phyloP scores from a whole-genome alignment of 2,329 filamentous ascomycete genomes.

The Lizonia empirigonia region DNA sequence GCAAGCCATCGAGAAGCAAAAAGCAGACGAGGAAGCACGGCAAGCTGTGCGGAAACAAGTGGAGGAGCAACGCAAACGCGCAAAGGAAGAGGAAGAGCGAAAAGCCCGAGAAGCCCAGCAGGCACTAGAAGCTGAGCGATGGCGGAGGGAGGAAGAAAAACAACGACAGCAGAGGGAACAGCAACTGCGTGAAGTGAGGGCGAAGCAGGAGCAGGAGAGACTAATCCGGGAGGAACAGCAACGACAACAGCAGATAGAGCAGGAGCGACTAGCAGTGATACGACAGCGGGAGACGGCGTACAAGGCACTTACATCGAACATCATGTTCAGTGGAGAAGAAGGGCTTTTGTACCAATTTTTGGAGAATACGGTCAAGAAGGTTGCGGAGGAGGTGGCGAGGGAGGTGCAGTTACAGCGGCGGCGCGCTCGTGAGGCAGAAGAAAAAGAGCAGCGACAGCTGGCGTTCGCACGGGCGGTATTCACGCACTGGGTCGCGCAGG shows the following conservation, averaged over 20 bases:
- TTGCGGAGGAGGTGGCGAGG: constrained; percentile 44
- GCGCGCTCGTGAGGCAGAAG: constrained; percentile 26
- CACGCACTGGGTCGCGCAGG: constrained; percentile 30
- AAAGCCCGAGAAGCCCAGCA: constrained; percentile 19
- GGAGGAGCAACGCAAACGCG: constrained; percentile 17
- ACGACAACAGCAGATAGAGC: constrained; percentile 28
- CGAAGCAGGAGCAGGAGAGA: constrained; percentile 29
- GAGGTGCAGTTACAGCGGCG: constrained; percentile 41
- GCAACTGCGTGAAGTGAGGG: constrained; percentile 22
- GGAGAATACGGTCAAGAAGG: constrained; percentile 45
- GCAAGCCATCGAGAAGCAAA: constrained; percentile 24
- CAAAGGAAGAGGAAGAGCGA: constrained; percentile 14
- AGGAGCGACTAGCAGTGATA: constrained; percentile 20
- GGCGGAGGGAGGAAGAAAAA: constrained; percentile 22
- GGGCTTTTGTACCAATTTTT: constrained; percentile 55
- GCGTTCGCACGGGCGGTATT: constrained; percentile 28
- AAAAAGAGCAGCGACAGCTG: constrained; percentile 22
- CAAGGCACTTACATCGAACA: constrained; percentile 43
- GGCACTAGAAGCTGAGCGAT: constrained; percentile 28
- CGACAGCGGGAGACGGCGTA: constrained; percentile 31
- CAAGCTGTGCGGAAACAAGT: constrained; percentile 20
- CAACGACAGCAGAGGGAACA: constrained; percentile 20
- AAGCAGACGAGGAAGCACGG: constrained; percentile 19
- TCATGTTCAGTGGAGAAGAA: constrained; percentile 46
- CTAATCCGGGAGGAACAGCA: constrained; percentile 26